A percentile compares a stretch with the other conserved stretches of the same genome.
phyloP scores from a whole-genome alignment of 305 asterid genomes.

The Rubia balearica region DNA sequence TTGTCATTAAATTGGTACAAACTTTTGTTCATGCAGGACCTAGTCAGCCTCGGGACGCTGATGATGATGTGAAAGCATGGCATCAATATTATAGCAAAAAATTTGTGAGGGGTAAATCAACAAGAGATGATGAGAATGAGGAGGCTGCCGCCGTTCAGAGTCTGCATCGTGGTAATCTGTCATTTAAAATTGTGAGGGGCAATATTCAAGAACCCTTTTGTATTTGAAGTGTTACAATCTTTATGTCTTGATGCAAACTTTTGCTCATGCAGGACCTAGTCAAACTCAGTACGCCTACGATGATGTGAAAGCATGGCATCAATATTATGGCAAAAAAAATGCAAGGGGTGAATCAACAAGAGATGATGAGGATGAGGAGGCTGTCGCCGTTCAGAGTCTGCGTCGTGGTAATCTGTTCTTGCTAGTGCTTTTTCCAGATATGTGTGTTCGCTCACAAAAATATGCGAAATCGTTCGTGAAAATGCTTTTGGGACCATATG shows the following conservation, averaged over 20 bases:
- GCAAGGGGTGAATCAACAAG: not conserved
- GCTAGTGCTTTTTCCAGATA: not conserved
- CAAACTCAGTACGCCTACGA: not conserved
- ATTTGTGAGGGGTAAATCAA: not conserved
- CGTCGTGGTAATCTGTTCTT: not conserved
- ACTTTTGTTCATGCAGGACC: not conserved
- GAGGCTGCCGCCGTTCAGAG: not conserved
- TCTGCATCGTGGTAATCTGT: not conserved
- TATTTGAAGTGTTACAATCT: no score
- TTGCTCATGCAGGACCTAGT: not conserved
- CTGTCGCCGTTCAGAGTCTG: not conserved
- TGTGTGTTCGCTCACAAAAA: not conserved
- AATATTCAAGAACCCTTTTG: no score
- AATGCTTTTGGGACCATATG: no score
- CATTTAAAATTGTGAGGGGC: no score
- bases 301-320: not conserved
- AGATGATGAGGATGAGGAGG: not conserved
- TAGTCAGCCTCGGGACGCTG: not conserved
- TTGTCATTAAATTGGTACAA: not conserved
- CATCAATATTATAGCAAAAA: not conserved
- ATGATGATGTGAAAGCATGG: no score
- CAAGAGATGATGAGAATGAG: not conserved
- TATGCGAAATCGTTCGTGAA: no score
- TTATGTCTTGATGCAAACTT: not conserved
- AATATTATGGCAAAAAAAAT: no score